phyloP scores from a whole-genome alignment of 805 yeast species.

The Vanderwaltozyma yarrowii region DNA sequence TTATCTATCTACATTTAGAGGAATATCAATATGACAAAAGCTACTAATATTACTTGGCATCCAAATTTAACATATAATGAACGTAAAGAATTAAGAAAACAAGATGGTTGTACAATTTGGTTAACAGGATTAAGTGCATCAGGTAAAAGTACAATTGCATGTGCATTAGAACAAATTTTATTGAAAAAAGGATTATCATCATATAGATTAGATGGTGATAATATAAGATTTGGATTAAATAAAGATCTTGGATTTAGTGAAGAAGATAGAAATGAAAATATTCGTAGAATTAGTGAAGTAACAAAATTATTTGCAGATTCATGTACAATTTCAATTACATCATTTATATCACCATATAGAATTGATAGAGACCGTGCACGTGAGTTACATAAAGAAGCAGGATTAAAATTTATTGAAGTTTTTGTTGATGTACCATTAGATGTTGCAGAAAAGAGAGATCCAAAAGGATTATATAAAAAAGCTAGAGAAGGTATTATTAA shows the following conservation, averaged over 20 bases:
- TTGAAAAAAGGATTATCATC: conserved; percentile 60
- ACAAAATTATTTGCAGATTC: conserved; percentile 90
- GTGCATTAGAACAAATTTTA: conserved; percentile 80
- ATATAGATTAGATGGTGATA: conserved; percentile 91
- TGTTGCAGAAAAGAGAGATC: conserved; percentile 95
- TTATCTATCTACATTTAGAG: too few species aligned
- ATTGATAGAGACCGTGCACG: conserved; percentile 80
- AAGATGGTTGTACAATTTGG: conserved; percentile 88
- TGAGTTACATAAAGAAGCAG: conserved; percentile 64
- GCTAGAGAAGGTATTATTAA: conserved; percentile 91
- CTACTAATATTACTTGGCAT: conserved; percentile 96
- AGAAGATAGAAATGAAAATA: conserved; percentile 86
- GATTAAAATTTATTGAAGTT: conserved; percentile 80
- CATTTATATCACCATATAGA: conserved; percentile 87
- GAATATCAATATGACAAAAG: too few species aligned
- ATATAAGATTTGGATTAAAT: conserved; percentile 87
- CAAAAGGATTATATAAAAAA: conserved; percentile 92
- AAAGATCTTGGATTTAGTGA: conserved; percentile 91
- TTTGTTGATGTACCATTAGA: conserved; percentile 88
- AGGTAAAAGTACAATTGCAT: conserved; percentile 91
- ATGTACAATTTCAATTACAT: conserved; percentile 77
- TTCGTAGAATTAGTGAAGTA: conserved; percentile 90
- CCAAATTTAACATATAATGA: conserved; percentile 76
- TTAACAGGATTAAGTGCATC: conserved; percentile 92
- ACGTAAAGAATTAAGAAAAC: conserved; percentile 61